Conservation (phyloP, 139 green algal species). For the Pseudopediastrum boryanum region DNA sequence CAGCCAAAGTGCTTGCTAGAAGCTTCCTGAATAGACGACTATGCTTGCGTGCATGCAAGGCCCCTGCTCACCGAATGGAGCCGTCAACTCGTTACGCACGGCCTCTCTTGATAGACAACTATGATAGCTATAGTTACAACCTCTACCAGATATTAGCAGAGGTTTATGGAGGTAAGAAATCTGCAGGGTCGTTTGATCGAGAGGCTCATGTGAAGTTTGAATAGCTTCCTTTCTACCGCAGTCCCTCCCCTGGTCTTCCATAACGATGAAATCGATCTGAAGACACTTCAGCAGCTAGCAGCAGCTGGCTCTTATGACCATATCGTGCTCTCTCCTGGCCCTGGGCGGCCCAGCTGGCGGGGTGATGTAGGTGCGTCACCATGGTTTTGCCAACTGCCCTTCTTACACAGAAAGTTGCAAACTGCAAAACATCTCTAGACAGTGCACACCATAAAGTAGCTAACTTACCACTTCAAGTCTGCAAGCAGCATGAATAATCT, state of each 20-base stretch:
- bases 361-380: slow-evolving; percentile 74
- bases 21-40: too few species aligned
- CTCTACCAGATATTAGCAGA: slow-evolving; percentile 91
- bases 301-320: slow-evolving; percentile 58
- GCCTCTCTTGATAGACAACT: slow-evolving; percentile 95
- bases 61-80: too few species aligned
- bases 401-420: not conserved
- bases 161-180: slow-evolving; percentile 79
- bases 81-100: too few species aligned
- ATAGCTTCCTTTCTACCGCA: slow-evolving; percentile 37
- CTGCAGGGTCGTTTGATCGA: not conserved
- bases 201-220: not conserved
- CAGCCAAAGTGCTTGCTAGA: too few species aligned
- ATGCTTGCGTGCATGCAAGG: too few species aligned
- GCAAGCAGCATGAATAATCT: not conserved
- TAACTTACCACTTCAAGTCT: not conserved
- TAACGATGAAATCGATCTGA: slow-evolving; percentile 80
- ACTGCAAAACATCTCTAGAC: not conserved
- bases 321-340: slow-evolving; percentile 96
- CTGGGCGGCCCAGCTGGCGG: slow-evolving; percentile 77
- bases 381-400: not conserved
- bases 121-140: slow-evolving; percentile 99
- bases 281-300: slow-evolving; percentile 59
- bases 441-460: not conserved
- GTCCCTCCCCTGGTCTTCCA: slow-evolving; percentile 74